Base-by-base conservation (phyloP, 2,329 filamentous ascomycete genomes). In the Pyrenophora teres region DNA sequence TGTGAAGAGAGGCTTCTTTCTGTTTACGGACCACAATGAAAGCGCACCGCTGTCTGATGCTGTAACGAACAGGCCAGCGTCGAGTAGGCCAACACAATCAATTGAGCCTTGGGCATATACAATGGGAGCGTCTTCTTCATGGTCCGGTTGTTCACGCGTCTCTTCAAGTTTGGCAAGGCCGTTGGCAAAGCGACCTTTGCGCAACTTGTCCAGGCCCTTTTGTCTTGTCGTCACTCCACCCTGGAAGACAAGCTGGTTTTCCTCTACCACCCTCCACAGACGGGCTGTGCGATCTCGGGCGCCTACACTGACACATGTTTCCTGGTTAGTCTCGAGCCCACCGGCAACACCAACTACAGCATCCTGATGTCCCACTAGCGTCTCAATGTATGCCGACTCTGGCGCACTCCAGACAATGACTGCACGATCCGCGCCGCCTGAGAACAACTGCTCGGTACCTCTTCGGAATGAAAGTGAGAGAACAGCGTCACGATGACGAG, bases 331-430 rank as follows among this genome's bases (percentile, higher is more conserved):
- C 18, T 74, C 71, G 7, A 73, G 57, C 8, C 68, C 71, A 35
- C 67, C 69, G 15, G 90, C 89, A 47, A 99, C 84, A 67, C 92
- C 90, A 32, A 93, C 81, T 4, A 97, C 89, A 59, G 90, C 83
- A 70, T 97, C 93, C 70, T 97, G 93, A 76, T 99, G 94, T 38
- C 94, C 94, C 69, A 97, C 97, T 0, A 99, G 81, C 0, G 93
- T 97, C 74, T 99, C 94, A 25, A 97, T 85, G 68, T 97, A 99
- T 39, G 93, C 91, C 56, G 96, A 81, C 71, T 95, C 92, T 63
- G 96, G 89, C 37, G 97, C 79, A 61, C 88, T 93, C 91, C 93
- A 99, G 27, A 95, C 88, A 75, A 97, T 97, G 70, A 99, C 88
- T 2, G 93, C 96, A 36, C 94, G 85, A 75, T 99, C 94, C 67